These are phyloP conservation scores for Botrytis fragariae DNA, from an alignment of 2,329 filamentous ascomycete species.

Conservation along the genomic window DNA sequence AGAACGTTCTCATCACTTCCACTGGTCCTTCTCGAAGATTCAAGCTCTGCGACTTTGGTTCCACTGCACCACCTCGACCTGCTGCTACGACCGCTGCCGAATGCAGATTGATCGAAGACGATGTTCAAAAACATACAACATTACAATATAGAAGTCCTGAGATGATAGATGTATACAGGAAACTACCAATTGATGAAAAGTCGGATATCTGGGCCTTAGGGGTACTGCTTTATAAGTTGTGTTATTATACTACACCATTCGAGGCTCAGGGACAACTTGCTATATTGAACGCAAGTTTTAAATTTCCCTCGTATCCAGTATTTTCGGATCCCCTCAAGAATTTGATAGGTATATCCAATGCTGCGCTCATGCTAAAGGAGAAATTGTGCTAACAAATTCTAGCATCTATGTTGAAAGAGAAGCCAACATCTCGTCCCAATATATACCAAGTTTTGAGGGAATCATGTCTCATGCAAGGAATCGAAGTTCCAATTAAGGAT, in stretches of 20 bases:
- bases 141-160: slow-evolving; percentile 96
- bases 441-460: slow-evolving; percentile 92
- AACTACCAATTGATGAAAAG: slow-evolving; percentile 96
- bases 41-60: slow-evolving; percentile 98
- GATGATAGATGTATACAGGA: slow-evolving; percentile 98
- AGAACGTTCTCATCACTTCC: slow-evolving; percentile 82
- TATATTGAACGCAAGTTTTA: slow-evolving; percentile 93
- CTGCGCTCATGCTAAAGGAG: not conserved
- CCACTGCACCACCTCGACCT: slow-evolving; percentile 76
- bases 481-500: slow-evolving; percentile 83
- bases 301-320: slow-evolving; percentile 80
- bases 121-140: slow-evolving; percentile 95
- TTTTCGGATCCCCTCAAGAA: slow-evolving; percentile 90
- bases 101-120: slow-evolving; percentile 90
- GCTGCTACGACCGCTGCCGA: slow-evolving; percentile 85
- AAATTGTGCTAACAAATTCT: slow-evolving; percentile 24
- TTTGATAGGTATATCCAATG: slow-evolving; percentile 68
- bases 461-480: slow-evolving; percentile 83
- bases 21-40: slow-evolving; percentile 69
- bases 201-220: slow-evolving; percentile 96
- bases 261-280: slow-evolving; percentile 97
- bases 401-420: slow-evolving; percentile 90
- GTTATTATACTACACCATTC: slow-evolving; percentile 98
- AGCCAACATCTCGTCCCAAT: slow-evolving; percentile 72
- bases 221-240: slow-evolving; percentile 94